Base-by-base conservation (phyloP, 2,329 filamentous ascomycete species). In the Xylariales sp. region DNA sequence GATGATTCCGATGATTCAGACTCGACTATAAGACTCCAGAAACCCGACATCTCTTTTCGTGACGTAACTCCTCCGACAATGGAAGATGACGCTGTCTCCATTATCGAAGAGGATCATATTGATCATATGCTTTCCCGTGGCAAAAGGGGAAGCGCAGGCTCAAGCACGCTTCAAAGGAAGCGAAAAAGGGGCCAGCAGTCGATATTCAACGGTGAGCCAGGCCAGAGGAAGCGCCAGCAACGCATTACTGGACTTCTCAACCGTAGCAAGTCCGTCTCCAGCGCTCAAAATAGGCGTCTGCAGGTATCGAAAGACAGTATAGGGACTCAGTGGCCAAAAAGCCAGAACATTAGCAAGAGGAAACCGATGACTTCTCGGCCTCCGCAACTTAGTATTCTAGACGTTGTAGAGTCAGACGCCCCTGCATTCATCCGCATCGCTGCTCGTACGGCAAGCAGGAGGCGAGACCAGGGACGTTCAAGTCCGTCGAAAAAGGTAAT, bases 371-470 rank as follows among this genome's bases (percentile, higher is more conserved):
- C 45, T 52, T 41, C 58, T 41, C 63, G 72, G 1, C 79, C 84
- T n/a, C 86, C 86, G 3, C 78, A 76, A 23, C 80, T 91, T 23
- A 85, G 89, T 71, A 89, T 91, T 63, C 75, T 90, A n/a, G 89
- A 91, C 76, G 83, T 89, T 28, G 80, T 86, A 52, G 83, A 85
- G 68, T 75, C 80, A 1, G 73, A 81, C 65, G 86, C 87, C 0
- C 89, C 89, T 1, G 78, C 76, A 1, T 91, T 91, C 69, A 78
- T 91, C 41, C 87, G 83, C 67, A 83, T 91, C 73, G 89, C 89
- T 58, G 88, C 87, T 50, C 86, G 89, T 16, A 82, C 86, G 60
- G 87, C 84, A 3, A 84, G 79, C 62, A 81, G 77, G 59, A 83
- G 82, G 41, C 74, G 69, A 32, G 81, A 83, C 12, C 80, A 84